phyloP scores from a whole-genome alignment of 176 grass and related monocot species.

The Eragrostis nindensis region DNA sequence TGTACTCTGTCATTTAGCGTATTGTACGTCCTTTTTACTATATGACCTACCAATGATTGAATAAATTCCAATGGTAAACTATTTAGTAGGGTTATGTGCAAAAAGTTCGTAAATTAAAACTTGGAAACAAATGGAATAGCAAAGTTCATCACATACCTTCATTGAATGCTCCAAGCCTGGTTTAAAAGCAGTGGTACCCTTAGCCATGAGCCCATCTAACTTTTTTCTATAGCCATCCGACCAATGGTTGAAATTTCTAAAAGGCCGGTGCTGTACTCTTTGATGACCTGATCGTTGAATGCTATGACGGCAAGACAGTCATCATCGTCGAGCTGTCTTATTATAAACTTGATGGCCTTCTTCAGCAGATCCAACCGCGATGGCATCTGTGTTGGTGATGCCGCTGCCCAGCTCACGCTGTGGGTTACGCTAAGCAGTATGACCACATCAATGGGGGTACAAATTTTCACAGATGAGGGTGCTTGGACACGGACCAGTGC shows the following conservation, averaged over 20 bases:
- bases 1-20: too few species aligned
- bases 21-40: background rate
- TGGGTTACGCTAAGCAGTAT: background rate
- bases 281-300: background rate
- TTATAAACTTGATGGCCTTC: background rate
- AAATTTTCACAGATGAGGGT: background rate
- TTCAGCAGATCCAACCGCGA: background rate
- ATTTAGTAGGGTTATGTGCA: background rate
- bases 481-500: background rate
- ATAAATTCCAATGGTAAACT: background rate
- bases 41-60: background rate
- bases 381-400: background rate
- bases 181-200: background rate
- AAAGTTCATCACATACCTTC: background rate
- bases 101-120: background rate
- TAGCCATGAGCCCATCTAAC: background rate
- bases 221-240: background rate
- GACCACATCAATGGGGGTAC: background rate
- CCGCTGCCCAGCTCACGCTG: background rate
- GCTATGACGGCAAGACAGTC: background rate
- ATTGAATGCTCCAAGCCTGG: constrained; percentile 5
- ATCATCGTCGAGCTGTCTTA: background rate
- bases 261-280: background rate
- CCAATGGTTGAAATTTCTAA: background rate
- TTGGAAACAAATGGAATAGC: background rate